Conservation (phyloP, 441 rosid species). For the Euphorbia corollata region DNA sequence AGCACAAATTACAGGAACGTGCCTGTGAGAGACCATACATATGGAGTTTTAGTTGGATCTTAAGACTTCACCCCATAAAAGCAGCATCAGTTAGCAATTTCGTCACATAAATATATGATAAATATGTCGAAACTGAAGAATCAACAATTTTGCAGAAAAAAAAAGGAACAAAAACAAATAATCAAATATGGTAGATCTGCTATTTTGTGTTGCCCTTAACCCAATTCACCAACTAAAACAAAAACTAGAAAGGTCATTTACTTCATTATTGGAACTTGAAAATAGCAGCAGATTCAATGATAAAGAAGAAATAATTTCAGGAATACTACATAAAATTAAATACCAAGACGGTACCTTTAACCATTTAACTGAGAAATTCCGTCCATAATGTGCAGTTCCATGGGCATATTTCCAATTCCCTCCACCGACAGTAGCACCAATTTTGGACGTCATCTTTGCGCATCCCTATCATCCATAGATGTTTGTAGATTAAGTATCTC, state of each 20-base stretch:
- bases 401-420: slow-evolving; percentile 99
- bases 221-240: not conserved
- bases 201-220: not conserved
- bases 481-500: slow-evolving; percentile 17
- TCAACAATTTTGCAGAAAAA: not conserved
- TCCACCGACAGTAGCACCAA: slow-evolving; percentile 81
- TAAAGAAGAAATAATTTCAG: not conserved
- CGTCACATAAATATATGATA: not conserved
- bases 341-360: slow-evolving; percentile 51
- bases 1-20: slow-evolving; percentile 19
- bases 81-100: slow-evolving; percentile 10
- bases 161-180: not conserved
- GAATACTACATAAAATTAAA: not conserved
- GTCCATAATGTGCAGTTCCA: slow-evolving; percentile 96
- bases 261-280: not conserved
- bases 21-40: slow-evolving; percentile 2
- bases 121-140: not conserved
- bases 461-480: slow-evolving; percentile 59
- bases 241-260: not conserved
- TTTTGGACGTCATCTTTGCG: slow-evolving; percentile 95
- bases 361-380: slow-evolving; percentile 98
- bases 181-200: not conserved
- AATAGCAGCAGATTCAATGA: not conserved
- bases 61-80: not conserved
- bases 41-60: slow-evolving; percentile 1